Evolutionary conservation across 2,329 filamentous ascomycete species (phyloP).

Genomic region (Magnaporthales sp.): DNA sequence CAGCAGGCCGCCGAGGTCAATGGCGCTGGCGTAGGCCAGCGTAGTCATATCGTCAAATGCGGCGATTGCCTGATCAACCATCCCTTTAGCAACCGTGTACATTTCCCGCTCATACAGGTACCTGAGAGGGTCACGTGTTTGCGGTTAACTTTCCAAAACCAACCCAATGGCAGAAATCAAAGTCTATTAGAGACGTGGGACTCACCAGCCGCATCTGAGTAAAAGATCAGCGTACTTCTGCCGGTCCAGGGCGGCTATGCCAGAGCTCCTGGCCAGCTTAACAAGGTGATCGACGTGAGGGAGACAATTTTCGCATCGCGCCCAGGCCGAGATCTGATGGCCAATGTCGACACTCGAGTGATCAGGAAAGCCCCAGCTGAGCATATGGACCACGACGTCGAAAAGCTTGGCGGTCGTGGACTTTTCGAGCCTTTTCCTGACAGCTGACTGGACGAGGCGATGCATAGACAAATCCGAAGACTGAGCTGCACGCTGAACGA

Average conservation of each 20-base stretch:
- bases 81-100: slow-evolving; percentile 15
- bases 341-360: slow-evolving; percentile 15
- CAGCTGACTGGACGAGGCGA: neutral
- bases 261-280: slow-evolving; percentile 10
- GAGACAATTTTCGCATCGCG: slow-evolving; percentile 18
- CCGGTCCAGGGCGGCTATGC: slow-evolving; percentile 8
- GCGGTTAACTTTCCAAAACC: neutral
- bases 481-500: slow-evolving; percentile 6
- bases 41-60: slow-evolving; percentile 15
- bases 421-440: slow-evolving; percentile 3
- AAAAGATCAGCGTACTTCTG: slow-evolving; percentile 17
- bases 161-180: neutral
- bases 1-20: slow-evolving; percentile 21
- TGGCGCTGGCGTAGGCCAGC: slow-evolving; percentile 19
- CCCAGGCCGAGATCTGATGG: slow-evolving; percentile 18
- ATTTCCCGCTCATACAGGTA: slow-evolving; percentile 23
- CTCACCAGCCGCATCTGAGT: slow-evolving; percentile 15
- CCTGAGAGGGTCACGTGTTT: slow-evolving; percentile 10
- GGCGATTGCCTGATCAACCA: slow-evolving; percentile 16
- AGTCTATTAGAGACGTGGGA: neutral
- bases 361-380: slow-evolving; percentile 18
- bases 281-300: slow-evolving; percentile 19
- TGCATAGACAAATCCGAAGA: neutral
- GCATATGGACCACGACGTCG: slow-evolving; percentile 10
- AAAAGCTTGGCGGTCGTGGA: neutral